Conservation (phyloP, 441 rosid species). For the Omphalea diandra region DNA sequence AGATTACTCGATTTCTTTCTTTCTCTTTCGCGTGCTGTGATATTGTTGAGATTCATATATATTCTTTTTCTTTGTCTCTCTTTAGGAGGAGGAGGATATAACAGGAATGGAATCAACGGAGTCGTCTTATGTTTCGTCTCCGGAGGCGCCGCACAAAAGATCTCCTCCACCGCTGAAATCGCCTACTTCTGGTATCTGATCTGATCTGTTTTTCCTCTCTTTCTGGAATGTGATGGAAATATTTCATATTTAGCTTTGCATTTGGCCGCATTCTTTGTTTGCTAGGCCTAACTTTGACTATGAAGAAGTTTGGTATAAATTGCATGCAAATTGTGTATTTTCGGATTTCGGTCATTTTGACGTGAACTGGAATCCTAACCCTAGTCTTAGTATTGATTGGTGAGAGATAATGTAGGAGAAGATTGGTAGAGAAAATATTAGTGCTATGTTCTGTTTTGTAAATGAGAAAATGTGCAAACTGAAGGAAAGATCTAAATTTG, state of each 20-base stretch:
- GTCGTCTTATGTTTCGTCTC: constrained; percentile 75
- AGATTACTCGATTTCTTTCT: neutral
- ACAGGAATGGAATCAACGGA: constrained; percentile 83
- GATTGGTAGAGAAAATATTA: neutral
- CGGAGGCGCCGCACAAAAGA: constrained; percentile 63
- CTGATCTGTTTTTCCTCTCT: constrained; percentile 39
- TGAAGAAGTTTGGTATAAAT: neutral
- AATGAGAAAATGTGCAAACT: neutral
- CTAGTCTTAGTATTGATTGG: neutral
- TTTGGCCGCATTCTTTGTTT: neutral
- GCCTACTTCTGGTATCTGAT: constrained; percentile 73
- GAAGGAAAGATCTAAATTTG: neutral
- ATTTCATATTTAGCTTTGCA: too few relatives aligned
- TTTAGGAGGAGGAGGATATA: constrained; percentile 5
- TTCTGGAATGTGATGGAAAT: neutral
- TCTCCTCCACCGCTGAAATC: constrained; percentile 70
- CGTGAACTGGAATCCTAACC: constrained; percentile 23
- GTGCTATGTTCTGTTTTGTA: constrained; percentile 1
- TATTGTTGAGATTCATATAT: neutral
- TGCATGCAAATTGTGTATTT: neutral
- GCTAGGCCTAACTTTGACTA: neutral
- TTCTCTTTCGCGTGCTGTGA: neutral
- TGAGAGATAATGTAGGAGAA: neutral
- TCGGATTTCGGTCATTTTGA: neutral
- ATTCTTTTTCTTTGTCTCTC: neutral